phyloP scores from a whole-genome alignment of 2,329 filamentous ascomycete species.

The Xylaria arbuscula region DNA sequence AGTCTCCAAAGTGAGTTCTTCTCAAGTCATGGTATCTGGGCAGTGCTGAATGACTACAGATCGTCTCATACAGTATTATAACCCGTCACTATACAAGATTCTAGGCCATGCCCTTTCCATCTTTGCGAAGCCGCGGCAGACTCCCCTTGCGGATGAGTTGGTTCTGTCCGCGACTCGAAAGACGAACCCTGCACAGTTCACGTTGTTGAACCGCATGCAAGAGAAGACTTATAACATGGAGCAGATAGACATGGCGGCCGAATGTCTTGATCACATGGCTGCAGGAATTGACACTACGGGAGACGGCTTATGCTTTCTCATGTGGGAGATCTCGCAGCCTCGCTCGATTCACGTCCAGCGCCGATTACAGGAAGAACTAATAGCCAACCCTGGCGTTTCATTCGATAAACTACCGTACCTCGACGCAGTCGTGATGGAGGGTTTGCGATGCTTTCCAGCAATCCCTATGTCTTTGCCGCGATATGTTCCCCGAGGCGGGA shows the following conservation, averaged over 20 bases:
- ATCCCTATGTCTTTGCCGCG: conserved; percentile 76
- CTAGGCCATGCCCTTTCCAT: conserved; percentile 59
- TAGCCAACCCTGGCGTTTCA: conserved; percentile 51
- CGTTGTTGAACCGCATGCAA: conserved; percentile 68
- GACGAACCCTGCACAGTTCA: conserved; percentile 62
- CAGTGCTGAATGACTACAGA: conserved; percentile 54
- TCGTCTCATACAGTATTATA: conserved; percentile 69
- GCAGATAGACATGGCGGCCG: conserved; percentile 68
- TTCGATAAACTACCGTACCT: conserved; percentile 67
- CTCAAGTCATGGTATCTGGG: background rate
- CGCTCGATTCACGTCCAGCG: conserved; percentile 63
- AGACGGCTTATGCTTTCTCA: conserved; percentile 75
- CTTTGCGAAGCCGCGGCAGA: conserved; percentile 65
- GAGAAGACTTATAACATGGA: conserved; percentile 62
- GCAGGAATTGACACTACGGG: conserved; percentile 79
- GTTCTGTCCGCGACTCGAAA: conserved; percentile 64
- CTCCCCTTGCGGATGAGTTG: conserved; percentile 69
- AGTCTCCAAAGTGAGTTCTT: conserved; percentile 69
- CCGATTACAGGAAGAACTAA: conserved; percentile 64
- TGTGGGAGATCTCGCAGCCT: conserved; percentile 76
- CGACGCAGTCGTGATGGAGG: conserved; percentile 72
- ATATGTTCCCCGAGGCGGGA: conserved; percentile 65
- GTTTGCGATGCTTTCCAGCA: conserved; percentile 69
- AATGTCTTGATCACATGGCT: conserved; percentile 77
- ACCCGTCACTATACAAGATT: conserved; percentile 61